Percentiles rank a stretch among this genome's conserved stretches.
These are phyloP conservation scores for Omphalotus olearius DNA, from an alignment of 1,284 basidiomycete genomes.

Conservation along the genomic window DNA sequence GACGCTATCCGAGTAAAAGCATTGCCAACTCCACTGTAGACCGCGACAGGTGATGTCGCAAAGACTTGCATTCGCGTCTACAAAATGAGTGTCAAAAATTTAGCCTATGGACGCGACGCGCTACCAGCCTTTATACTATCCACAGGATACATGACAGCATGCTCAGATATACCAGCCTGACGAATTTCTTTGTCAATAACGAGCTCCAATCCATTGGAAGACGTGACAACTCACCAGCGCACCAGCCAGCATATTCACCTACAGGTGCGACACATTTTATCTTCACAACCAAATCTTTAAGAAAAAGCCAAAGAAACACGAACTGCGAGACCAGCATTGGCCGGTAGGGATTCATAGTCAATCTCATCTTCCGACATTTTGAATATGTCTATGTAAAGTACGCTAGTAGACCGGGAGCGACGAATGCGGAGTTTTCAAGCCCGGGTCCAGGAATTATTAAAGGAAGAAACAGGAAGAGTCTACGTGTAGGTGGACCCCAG, in stretches of 20 bases:
- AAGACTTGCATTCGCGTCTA: conserved; percentile 99
- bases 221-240: conserved; percentile 68
- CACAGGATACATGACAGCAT: conserved; percentile 98
- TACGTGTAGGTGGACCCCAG: neutral
- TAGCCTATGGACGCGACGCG: conserved; percentile 5
- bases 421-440: neutral
- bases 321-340: conserved; percentile 73
- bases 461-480: neutral
- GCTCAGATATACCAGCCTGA: conserved; percentile 97
- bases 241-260: conserved; percentile 98
- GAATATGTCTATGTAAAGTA: neutral
- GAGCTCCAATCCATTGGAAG: neutral
- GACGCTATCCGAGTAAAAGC: conserved; percentile 88
- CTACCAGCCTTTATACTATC: conserved; percentile 92
- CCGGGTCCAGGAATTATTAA: neutral
- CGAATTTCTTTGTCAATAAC: conserved; percentile 7
- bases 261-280: conserved; percentile 2
- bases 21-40: conserved; percentile 87
- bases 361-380: conserved; percentile 41
- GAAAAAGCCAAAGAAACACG: conserved; percentile 23
- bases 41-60: conserved; percentile 74
- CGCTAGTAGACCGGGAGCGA: neutral
- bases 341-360: conserved; percentile 74
- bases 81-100: conserved; percentile 4
- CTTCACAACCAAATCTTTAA: neutral